Evolutionary conservation across 164 flowering plant species (phyloP).

Genomic region (Houttuynia cordata): DNA sequence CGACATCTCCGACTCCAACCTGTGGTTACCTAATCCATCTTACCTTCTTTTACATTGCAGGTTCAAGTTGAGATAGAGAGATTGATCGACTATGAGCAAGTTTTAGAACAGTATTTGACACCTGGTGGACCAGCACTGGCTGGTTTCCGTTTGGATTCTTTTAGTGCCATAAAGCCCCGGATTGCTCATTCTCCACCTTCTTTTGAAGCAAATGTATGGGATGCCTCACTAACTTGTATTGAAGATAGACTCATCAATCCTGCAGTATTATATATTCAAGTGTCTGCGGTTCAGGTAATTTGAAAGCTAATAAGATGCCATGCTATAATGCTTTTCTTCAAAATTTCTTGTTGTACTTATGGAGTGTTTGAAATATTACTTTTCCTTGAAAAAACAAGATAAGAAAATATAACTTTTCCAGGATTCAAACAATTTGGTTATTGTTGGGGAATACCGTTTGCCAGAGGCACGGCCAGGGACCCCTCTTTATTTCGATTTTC

Average conservation of each 20-base stretch:
- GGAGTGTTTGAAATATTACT: background rate
- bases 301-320: background rate
- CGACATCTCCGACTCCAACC: background rate
- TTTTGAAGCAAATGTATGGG: conserved; percentile 22
- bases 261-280: conserved; percentile 84
- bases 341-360: too few relatives aligned
- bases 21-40: background rate
- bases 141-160: conserved; percentile 90
- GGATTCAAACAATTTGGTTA: conserved; percentile 53
- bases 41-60: conserved; percentile 22
- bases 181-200: conserved; percentile 68
- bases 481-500: conserved; percentile 87
- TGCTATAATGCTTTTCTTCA: too few relatives aligned
- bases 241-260: conserved; percentile 72
- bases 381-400: too few relatives aligned
- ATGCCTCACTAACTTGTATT: conserved; percentile 27
- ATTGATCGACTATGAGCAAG: conserved; percentile 41
- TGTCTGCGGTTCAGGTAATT: conserved; percentile 38
- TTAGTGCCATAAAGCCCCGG: conserved; percentile 68
- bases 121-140: conserved; percentile 70
- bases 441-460: conserved; percentile 63
- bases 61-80: conserved; percentile 82
- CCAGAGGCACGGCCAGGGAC: conserved; percentile 77
- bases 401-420: conserved; percentile 10
- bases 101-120: conserved; percentile 60